These are phyloP conservation scores for Barnettozyma pratensis DNA, from an alignment of 805 yeast genomes.

Conservation along the genomic window DNA sequence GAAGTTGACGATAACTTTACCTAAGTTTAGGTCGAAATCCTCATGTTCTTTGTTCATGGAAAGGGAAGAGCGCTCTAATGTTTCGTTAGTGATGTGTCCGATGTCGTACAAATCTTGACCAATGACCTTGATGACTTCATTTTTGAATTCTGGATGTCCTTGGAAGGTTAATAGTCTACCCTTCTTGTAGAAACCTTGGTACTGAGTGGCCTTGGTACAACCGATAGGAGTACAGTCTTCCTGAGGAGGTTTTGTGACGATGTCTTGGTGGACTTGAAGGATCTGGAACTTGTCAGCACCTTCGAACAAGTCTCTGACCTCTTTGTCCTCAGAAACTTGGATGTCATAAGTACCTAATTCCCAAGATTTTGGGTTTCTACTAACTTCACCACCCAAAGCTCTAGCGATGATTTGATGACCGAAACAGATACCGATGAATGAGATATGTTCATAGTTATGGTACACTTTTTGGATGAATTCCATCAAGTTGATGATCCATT, in stretches of 20 bases:
- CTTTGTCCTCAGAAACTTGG: slow-evolving; percentile 37
- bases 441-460: slow-evolving; percentile 21
- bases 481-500: slow-evolving; percentile 39
- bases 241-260: slow-evolving; percentile 40
- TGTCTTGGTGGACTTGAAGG: slow-evolving; percentile 57
- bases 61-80: background rate
- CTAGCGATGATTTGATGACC: slow-evolving; percentile 80
- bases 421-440: slow-evolving; percentile 71
- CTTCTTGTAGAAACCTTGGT: slow-evolving; percentile 63
- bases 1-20: slow-evolving; percentile 13
- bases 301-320: slow-evolving; percentile 24
- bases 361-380: slow-evolving; percentile 59
- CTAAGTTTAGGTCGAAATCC: slow-evolving; percentile 4
- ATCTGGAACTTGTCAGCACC: slow-evolving; percentile 29
- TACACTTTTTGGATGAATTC: slow-evolving; percentile 26
- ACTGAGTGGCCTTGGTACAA: slow-evolving; percentile 44
- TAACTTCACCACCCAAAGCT: slow-evolving; percentile 57
- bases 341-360: slow-evolving; percentile 62
- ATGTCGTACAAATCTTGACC: background rate
- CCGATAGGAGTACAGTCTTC: slow-evolving; percentile 39
- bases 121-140: slow-evolving; percentile 18
- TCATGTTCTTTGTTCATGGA: slow-evolving; percentile 7
- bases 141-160: slow-evolving; percentile 83
- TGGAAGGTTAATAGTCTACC: slow-evolving; percentile 62
- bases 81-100: slow-evolving; percentile 3